A percentile compares a stretch with the other conserved stretches of the same genome.
Conservation (phyloP, 148 eudicot species). For the Rheum nobile region DNA sequence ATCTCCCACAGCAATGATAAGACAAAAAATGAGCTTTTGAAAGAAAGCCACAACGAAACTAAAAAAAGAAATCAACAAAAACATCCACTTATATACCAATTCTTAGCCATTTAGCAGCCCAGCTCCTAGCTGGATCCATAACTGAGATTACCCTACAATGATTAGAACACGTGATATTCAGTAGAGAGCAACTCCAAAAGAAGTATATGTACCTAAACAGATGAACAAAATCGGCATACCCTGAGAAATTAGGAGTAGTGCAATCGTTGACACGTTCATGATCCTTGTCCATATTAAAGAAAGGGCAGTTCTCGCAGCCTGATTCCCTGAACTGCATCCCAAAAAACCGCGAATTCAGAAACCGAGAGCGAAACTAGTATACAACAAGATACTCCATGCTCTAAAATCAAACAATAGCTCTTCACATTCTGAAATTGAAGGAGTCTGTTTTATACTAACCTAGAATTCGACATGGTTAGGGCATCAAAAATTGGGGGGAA, state of each 20-base stretch:
- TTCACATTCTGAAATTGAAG: background rate
- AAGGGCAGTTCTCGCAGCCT: constrained; percentile 97
- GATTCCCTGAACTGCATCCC: constrained; percentile 64
- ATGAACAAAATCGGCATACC: constrained; percentile 24
- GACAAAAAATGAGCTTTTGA: background rate
- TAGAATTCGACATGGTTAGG: background rate
- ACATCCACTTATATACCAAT: constrained; percentile 35
- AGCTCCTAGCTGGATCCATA: constrained; percentile 82
- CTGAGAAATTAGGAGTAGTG: constrained; percentile 94
- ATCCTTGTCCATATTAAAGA: constrained; percentile 79
- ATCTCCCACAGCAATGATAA: background rate
- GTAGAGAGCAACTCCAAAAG: background rate
- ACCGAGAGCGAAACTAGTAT: background rate
- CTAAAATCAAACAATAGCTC: background rate
- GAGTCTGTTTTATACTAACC: background rate
- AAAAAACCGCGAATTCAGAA: background rate
- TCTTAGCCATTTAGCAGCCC: constrained; percentile 98
- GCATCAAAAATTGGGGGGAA: background rate
- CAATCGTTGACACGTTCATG: constrained; percentile 81
- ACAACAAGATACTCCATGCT: background rate
- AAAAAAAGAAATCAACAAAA: background rate
- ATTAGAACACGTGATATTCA: background rate
- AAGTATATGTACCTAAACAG: background rate
- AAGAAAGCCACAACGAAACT: background rate
- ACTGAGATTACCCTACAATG: constrained; percentile 66